Evolutionary conservation across 177 flowering plant species (phyloP), one percentile per base, ranked within the genome.

Genomic region (Vitis hybrid): DNA sequence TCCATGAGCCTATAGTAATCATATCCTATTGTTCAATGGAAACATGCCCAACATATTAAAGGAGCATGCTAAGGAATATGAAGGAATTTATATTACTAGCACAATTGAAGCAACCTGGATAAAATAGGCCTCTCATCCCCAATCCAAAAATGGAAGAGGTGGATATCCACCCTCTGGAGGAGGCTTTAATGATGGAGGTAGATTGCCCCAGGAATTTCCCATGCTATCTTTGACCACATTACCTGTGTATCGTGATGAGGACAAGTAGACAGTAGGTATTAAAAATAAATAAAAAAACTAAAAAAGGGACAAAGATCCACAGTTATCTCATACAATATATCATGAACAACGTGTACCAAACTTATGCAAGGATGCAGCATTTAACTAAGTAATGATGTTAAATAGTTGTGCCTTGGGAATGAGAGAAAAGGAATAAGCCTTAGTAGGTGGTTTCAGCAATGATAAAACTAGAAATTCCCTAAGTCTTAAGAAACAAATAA

Each of bases 91-190:
- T 59, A 33, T 39, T 39, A 39, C 45, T 39, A 39, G 45, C 5
- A 26, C 29, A 39, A 39, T 7, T 39, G 45, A 39, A 39, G 45
- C 8, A 4, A 39, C 45, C 45, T 4, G 45, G 8, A 39, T 39
- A 39, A 39, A 26, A 39, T 39, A 39, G 45, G 45, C 8, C 11
- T 69, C 50, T 68, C 84, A 92, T 82, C 98, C 99, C 97, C 98
- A 95, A 66, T 91, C 96, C 20, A 89, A 71, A 69, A 89, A 86
- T 20, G 98, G 94, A 52, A 86, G 87, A 53, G 79, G 78, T 0
- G 89, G 96, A 80, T 90, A 90, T 75, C 97, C 96, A 66, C 91
- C 93, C 61, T 91, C 97, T 5, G 97, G 96, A 69, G 96, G 97
- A 70, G 93, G 98, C 79, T 81, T 81, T 51, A 95, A 74, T 1